Conservation (phyloP, 306 rosid species). For the Pyrus betulifolia region DNA sequence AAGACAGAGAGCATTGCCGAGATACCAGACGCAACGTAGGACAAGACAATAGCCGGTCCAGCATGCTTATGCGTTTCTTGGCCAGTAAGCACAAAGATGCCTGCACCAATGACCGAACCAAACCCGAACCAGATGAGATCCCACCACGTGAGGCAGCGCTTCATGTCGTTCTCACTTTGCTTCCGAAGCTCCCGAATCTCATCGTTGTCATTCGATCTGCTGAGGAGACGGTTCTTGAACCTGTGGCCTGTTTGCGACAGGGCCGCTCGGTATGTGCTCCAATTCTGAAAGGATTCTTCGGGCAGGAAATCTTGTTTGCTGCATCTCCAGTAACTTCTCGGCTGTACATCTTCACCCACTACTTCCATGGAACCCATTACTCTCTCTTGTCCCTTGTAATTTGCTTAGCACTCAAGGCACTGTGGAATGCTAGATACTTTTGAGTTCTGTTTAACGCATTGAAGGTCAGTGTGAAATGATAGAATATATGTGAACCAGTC, state of each 20-base stretch:
- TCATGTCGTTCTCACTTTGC: slow-evolving; percentile 48
- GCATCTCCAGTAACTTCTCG: slow-evolving; percentile 66
- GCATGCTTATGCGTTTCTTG: slow-evolving; percentile 46
- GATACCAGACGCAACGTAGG: slow-evolving; percentile 61
- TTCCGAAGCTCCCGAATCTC: slow-evolving; percentile 41
- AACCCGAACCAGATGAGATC: slow-evolving; percentile 80
- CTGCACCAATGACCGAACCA: slow-evolving; percentile 71
- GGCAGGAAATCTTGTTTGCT: slow-evolving; percentile 73
- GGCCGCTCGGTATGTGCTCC: slow-evolving; percentile 44
- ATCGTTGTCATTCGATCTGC: slow-evolving; percentile 46
- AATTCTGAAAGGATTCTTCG: slow-evolving; percentile 67
- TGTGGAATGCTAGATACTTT: neutral
- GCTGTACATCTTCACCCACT: slow-evolving; percentile 16
- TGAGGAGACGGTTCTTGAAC: slow-evolving; percentile 54
- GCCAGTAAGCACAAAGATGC: slow-evolving; percentile 74
- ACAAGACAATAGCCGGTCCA: slow-evolving; percentile 66
- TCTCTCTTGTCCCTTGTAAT: neutral
- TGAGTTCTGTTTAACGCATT: no score
- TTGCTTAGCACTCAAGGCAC: neutral
- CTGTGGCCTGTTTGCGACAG: slow-evolving; percentile 46
- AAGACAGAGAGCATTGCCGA: slow-evolving; percentile 83
- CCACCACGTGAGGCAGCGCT: slow-evolving; percentile 60
- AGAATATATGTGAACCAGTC: neutral
- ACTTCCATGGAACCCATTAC: slow-evolving; percentile 18
- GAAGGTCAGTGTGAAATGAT: no score